Conservation (phyloP, 2,329 filamentous ascomycete genomes). For the Talaromyces sp. region DNA sequence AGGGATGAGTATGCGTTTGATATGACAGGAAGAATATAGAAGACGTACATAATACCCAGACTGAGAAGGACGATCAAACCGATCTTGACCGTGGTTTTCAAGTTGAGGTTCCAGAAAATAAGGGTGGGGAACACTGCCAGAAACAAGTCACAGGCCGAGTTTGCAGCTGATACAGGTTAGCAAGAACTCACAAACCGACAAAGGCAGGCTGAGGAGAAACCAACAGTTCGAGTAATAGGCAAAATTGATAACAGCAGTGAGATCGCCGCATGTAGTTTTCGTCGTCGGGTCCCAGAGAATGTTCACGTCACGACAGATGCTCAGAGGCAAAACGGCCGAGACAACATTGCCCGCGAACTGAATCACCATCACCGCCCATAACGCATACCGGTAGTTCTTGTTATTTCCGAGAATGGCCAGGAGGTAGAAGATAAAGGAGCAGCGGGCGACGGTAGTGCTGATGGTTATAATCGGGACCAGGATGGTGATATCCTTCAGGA, state of each 20-base stretch:
- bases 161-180: conserved; percentile 8
- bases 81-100: conserved; percentile 27
- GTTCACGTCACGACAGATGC: conserved; percentile 22
- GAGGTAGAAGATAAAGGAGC: conserved; percentile 22
- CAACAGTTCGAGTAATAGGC: conserved; percentile 26
- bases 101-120: conserved; percentile 31
- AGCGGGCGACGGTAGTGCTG: conserved; percentile 1
- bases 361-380: conserved; percentile 19
- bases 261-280: conserved; percentile 18
- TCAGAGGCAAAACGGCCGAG: conserved; percentile 20
- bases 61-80: conserved; percentile 26
- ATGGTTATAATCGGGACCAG: background rate
- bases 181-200: background rate
- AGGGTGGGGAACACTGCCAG: conserved; percentile 26
- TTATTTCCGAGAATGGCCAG: conserved; percentile 19
- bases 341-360: conserved; percentile 21
- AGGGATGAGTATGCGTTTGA: background rate
- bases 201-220: background rate
- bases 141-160: conserved; percentile 28
- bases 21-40: background rate
- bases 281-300: conserved; percentile 20
- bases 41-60: conserved; percentile 21
- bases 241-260: conserved; percentile 21
- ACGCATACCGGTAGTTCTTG: conserved; percentile 15
- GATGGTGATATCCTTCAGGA: background rate